Evolutionary conservation across 768 basidiomycete genomes (phyloP), one percentile per base, ranked within the genome.

Genomic region (Chalciporus piperatus): DNA sequence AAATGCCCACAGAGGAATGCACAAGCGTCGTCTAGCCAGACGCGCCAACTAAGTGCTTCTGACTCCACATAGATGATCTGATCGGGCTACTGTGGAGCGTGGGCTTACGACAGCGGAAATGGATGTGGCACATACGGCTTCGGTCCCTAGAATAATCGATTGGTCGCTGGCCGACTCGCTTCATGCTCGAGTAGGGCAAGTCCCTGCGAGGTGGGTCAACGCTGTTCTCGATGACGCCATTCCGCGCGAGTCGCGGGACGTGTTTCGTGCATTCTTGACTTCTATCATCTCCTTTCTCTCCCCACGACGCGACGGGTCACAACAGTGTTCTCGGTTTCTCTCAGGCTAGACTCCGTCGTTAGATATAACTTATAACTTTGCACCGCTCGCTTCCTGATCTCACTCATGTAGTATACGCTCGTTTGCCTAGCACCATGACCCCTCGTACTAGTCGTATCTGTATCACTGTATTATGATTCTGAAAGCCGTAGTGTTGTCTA

Each of bases 1-100:
- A 19, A 6, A 41, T 13, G 38, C 38, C 17, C 62, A 48, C 22
- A 66, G 17, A 30, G 46, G 48, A 23, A 33, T 43, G 13, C 64
- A 58, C 60, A 65, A 68, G 41, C 60, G 51, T 19, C 66, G 66
- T 32, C 64, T 66, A 6, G 14, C 60, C 16, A 58, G 54, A 40
- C 63, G 58, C 10, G 17, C 38, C 25, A 17, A 40, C 12, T 62
- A 41, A 61, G 25, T 17, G 13, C 13, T 12, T 39, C 17, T 25
- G 23, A 35, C 10, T 38, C 23, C 8, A 22, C 35, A 17, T 23
- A 12, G 8, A 13, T 16, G 16, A 37, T 47, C 45, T 16, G 25
- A 14, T 14, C 41, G 9, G 13, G 5, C 25, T 1, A 14, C 6
- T 30, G 50, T 44, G 33, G 45, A 28, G 9, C 11, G 32, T 8